phyloP scores from a whole-genome alignment of 2,329 filamentous ascomycete genomes.

The Lasiodiplodia sp. region DNA sequence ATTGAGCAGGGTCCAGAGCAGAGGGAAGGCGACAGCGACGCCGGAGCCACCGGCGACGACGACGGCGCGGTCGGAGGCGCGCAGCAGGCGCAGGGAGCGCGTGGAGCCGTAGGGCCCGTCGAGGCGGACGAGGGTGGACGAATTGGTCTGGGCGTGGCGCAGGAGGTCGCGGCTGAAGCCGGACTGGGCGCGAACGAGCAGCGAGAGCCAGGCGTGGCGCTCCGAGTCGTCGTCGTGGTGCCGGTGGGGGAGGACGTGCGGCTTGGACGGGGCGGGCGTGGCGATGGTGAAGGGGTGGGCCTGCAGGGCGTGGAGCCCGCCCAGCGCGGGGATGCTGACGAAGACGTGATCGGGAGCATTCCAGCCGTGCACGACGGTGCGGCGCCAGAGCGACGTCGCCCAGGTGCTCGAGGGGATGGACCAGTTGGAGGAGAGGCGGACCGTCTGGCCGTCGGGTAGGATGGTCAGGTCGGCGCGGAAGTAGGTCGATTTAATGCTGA shows the following conservation, averaged over 20 bases:
- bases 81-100: conserved; percentile 62
- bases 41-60: conserved; percentile 70
- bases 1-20: conserved; percentile 61
- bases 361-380: conserved; percentile 61
- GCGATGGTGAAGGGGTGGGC: conserved; percentile 73
- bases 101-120: conserved; percentile 71
- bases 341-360: conserved; percentile 69
- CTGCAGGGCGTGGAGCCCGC: conserved; percentile 61
- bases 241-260: not conserved
- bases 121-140: conserved; percentile 58
- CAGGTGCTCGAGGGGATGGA: conserved; percentile 35
- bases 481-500: conserved; percentile 59
- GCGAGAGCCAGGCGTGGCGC: conserved; percentile 59
- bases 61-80: conserved; percentile 58
- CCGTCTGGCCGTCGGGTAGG: conserved; percentile 64
- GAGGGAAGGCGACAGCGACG: conserved; percentile 69
- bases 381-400: conserved; percentile 33
- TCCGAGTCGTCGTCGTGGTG: conserved; percentile 31
- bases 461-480: conserved; percentile 60
- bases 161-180: conserved; percentile 68
- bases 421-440: conserved; percentile 58
- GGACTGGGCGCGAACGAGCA: conserved; percentile 66
- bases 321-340: conserved; percentile 64
- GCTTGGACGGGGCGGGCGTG: conserved; percentile 59
- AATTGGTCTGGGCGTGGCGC: conserved; percentile 55